Percentiles rank a stretch among this genome's conserved stretches.
These are phyloP conservation scores for Leccinellum albellum DNA, from an alignment of 768 basidiomycete genomes.

Conservation along the genomic window DNA sequence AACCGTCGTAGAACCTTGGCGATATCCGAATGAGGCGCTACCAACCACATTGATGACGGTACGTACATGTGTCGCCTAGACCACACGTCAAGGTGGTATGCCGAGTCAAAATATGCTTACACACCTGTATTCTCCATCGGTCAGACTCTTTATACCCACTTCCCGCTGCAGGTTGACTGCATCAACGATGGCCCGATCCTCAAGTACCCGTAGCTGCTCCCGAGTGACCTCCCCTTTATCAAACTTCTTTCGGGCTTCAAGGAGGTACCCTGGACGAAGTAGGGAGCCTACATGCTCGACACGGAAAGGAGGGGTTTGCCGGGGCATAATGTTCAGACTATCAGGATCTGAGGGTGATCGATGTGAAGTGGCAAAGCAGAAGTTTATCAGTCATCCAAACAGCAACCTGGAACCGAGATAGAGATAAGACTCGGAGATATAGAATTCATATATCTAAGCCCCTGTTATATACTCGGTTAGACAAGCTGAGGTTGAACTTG, in stretches of 20 bases:
- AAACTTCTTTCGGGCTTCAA: not conserved
- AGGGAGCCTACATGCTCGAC: not conserved
- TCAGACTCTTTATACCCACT: not conserved
- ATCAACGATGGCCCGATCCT: not conserved
- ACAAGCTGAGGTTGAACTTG: no score
- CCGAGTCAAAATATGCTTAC: not conserved
- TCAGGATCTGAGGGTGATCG: not conserved
- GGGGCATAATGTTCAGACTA: not conserved
- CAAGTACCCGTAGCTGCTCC: not conserved
- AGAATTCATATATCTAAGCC: not conserved
- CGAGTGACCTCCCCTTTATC: not conserved
- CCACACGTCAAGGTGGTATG: not conserved
- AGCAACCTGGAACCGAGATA: not conserved
- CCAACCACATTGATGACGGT: not conserved
- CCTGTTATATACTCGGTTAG: no score
- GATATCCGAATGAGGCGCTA: not conserved
- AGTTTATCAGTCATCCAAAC: not conserved
- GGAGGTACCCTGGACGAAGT: not conserved
- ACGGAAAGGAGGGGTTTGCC: not conserved
- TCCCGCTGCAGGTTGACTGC: not conserved
- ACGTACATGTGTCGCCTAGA: slow-evolving; percentile 27
- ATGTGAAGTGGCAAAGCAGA: not conserved
- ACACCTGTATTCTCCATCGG: not conserved
- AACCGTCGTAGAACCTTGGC: slow-evolving; percentile 26
- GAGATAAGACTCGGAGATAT: not conserved